A percentile compares a stretch with the other conserved stretches of the same genome.
These are phyloP conservation scores for Rubia peregrina DNA, from an alignment of 305 asterid genomes.

Conservation along the genomic window DNA sequence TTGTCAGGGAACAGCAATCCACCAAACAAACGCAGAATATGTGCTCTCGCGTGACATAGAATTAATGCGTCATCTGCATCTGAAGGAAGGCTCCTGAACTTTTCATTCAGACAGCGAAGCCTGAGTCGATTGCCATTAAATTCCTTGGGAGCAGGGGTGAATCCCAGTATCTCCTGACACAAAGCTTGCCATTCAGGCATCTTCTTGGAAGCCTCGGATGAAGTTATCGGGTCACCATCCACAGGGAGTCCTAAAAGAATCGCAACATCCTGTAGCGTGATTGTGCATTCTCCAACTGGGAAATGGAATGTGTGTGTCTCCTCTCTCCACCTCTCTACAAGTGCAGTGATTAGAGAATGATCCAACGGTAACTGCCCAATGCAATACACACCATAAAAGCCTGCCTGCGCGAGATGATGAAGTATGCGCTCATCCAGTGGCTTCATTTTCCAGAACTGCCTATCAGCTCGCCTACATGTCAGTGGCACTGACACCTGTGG, in stretches of 20 bases:
- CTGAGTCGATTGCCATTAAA: conserved; percentile 16
- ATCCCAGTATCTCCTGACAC: conserved; percentile 12
- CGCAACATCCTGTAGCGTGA: conserved; percentile 13
- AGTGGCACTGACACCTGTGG: conserved; percentile 11
- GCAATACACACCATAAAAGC: conserved; percentile 14
- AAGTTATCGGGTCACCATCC: conserved; percentile 16
- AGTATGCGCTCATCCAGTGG: conserved; percentile 12
- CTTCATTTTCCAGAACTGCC: conserved; percentile 16
- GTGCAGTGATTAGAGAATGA: conserved; percentile 13
- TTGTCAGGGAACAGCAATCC: conserved; percentile 26
- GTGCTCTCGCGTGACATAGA: conserved; percentile 10
- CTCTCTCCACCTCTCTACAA: conserved; percentile 18
- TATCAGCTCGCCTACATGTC: conserved; percentile 11
- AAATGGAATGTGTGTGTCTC: conserved; percentile 20
- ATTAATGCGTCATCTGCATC: conserved; percentile 11
- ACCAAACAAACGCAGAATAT: conserved; percentile 61
- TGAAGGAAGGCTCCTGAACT: conserved; percentile 8
- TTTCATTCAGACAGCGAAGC: conserved; percentile 9
- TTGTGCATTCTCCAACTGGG: conserved; percentile 10
- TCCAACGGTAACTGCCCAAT: conserved; percentile 11
- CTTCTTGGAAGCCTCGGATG: conserved; percentile 9
- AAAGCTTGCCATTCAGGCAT: conserved; percentile 13
- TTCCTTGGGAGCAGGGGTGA: conserved; percentile 9
- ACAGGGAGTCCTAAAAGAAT: conserved; percentile 8
- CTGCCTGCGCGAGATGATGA: conserved; percentile 7